phyloP scores from a whole-genome alignment of 306 rosid species.

The Ammopiptanthus mongolicus region DNA sequence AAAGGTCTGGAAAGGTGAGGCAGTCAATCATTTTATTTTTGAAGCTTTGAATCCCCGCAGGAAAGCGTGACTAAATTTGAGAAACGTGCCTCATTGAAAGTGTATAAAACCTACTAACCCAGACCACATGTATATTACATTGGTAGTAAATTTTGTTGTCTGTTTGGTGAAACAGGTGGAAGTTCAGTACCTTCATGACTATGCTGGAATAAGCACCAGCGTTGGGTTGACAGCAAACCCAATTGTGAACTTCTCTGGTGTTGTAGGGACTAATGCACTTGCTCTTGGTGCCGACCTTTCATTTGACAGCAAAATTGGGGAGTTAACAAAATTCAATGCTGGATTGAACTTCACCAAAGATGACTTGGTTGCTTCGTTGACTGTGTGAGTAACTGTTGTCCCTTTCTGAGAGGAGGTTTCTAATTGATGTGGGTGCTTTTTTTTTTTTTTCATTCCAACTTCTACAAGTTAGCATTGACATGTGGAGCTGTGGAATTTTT shows the following conservation, averaged over 20 bases:
- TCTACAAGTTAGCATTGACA: not conserved
- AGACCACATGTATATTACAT: too few relatives aligned
- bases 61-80: conserved; percentile 2
- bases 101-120: too few relatives aligned
- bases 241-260: conserved; percentile 73
- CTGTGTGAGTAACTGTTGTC: conserved; percentile 46
- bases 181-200: conserved; percentile 76
- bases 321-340: conserved; percentile 58
- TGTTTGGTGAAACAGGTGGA: conserved; percentile 57
- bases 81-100: not conserved
- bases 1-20: conserved; percentile 89
- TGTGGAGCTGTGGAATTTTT: not conserved
- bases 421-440: not conserved
- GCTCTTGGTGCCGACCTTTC: conserved; percentile 78
- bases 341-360: conserved; percentile 62
- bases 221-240: conserved; percentile 88
- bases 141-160: not conserved
- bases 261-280: conserved; percentile 54
- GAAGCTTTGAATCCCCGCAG: not conserved
- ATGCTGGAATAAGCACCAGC: conserved; percentile 71
- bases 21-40: not conserved
- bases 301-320: conserved; percentile 64
- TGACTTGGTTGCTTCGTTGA: conserved; percentile 67
- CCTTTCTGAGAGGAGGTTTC: not conserved
- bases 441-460: not conserved